These are phyloP conservation scores for Yarrowia sp. DNA, from an alignment of 805 yeast species.

Conservation along the genomic window DNA sequence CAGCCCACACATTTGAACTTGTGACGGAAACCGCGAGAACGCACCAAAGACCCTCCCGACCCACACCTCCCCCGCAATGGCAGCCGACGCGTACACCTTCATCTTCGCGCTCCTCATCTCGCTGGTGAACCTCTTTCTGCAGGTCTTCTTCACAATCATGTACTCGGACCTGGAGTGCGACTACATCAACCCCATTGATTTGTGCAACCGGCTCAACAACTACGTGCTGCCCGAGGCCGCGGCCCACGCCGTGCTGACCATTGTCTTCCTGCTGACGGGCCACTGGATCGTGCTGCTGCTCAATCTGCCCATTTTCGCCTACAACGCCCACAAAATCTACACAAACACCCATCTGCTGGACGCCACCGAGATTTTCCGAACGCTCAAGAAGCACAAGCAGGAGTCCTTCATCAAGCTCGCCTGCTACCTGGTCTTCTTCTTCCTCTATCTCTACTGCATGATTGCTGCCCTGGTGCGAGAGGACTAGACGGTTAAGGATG, in stretches of 20 bases:
- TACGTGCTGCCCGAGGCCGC: slow-evolving; percentile 88
- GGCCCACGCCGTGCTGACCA: slow-evolving; percentile 63
- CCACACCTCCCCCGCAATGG: not conserved
- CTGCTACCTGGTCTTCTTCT: slow-evolving; percentile 86
- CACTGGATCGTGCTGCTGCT: slow-evolving; percentile 87
- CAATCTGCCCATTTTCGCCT: slow-evolving; percentile 71
- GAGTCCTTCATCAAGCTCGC: slow-evolving; percentile 89
- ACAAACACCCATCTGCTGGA: slow-evolving; percentile 83
- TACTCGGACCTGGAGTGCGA: slow-evolving; percentile 84
- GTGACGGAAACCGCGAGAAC: no score
- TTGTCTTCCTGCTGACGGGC: slow-evolving; percentile 76
- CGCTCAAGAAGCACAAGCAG: slow-evolving; percentile 86
- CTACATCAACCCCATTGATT: slow-evolving; percentile 94
- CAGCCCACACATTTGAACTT: no score
- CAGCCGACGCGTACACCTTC: slow-evolving; percentile 26
- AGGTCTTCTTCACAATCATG: slow-evolving; percentile 93
- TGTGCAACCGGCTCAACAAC: slow-evolving; percentile 85
- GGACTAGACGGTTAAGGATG: no score
- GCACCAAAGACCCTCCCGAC: not conserved
- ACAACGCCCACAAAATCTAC: slow-evolving; percentile 74
- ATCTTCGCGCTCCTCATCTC: slow-evolving; percentile 68
- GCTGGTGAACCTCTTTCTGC: slow-evolving; percentile 83
- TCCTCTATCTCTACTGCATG: slow-evolving; percentile 94
- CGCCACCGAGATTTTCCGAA: slow-evolving; percentile 96
- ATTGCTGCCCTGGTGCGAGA: slow-evolving; percentile 86